phyloP scores from a whole-genome alignment of 1,139 yeast genomes.

The Eremothecium gossypii region DNA sequence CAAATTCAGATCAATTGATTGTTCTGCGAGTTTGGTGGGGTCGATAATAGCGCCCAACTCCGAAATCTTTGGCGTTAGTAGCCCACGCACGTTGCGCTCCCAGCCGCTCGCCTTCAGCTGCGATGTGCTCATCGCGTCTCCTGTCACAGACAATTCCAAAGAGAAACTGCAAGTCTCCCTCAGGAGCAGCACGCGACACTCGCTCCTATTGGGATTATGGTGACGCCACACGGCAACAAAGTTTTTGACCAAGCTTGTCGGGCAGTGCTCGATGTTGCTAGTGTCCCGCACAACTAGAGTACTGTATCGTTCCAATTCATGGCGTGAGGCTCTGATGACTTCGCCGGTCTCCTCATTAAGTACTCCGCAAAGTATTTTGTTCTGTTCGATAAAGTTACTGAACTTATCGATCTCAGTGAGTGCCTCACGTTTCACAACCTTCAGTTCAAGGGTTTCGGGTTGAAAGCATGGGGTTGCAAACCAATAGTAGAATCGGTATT shows the following conservation, averaged over 20 bases:
- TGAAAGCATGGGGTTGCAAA: constrained; percentile 63
- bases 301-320: constrained; percentile 6
- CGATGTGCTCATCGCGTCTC: constrained; percentile 8
- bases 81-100: constrained; percentile 73
- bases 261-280: constrained; percentile 37
- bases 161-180: constrained; percentile 25
- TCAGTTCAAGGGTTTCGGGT: constrained; percentile 31
- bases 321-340: background rate
- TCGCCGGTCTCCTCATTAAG: constrained; percentile 2
- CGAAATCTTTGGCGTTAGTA: constrained; percentile 71
- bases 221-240: constrained; percentile 46
- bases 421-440: constrained; percentile 4
- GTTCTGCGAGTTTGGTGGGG: constrained; percentile 75
- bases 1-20: constrained; percentile 82
- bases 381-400: constrained; percentile 10
- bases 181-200: constrained; percentile 36
- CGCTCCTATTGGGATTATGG: constrained; percentile 30
- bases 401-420: constrained; percentile 8
- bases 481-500: constrained; percentile 86
- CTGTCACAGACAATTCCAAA: constrained; percentile 18
- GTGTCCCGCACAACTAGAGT: constrained; percentile 43
- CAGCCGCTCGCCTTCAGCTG: constrained; percentile 60
- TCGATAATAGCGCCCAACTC: constrained; percentile 73
- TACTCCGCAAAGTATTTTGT: constrained; percentile 4
- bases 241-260: constrained; percentile 61